Evolutionary conservation across 441 rosid species (phyloP).

Genomic region (Daphne laureola): DNA sequence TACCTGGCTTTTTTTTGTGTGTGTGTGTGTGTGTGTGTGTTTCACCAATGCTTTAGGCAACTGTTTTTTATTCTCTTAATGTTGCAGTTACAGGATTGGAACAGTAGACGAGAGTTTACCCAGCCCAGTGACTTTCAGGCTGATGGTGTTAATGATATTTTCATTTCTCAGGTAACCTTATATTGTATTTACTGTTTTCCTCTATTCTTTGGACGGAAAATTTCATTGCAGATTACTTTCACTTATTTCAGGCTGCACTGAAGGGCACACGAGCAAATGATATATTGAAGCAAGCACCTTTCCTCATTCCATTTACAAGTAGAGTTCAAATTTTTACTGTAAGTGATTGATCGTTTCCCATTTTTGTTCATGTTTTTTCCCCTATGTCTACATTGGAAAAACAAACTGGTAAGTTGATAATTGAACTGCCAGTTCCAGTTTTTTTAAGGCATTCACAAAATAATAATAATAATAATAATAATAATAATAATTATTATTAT

Average conservation of each 20-base stretch:
- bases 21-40: no score
- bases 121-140: conserved; percentile 89
- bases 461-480: no score
- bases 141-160: conserved; percentile 78
- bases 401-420: no score
- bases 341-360: conserved; percentile 24
- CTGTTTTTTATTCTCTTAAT: conserved; percentile 18
- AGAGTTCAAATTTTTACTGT: conserved; percentile 94
- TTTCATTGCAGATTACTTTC: conserved; percentile 17
- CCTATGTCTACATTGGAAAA: no score
- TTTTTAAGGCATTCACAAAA: no score
- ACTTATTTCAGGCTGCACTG: conserved; percentile 54
- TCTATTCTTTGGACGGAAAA: not conserved
- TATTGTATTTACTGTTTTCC: conserved; percentile 14
- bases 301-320: conserved; percentile 92
- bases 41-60: not conserved
- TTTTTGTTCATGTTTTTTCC: not conserved
- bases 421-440: no score
- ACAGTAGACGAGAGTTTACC: conserved; percentile 74
- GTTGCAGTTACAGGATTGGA: conserved; percentile 95
- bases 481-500: no score
- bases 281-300: conserved; percentile 95
- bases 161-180: conserved; percentile 82
- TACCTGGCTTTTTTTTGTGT: conserved; percentile 8
- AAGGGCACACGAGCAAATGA: conserved; percentile 91